phyloP scores from a whole-genome alignment of 805 yeast genomes.

The Saccharomycopsis guyanensis region DNA sequence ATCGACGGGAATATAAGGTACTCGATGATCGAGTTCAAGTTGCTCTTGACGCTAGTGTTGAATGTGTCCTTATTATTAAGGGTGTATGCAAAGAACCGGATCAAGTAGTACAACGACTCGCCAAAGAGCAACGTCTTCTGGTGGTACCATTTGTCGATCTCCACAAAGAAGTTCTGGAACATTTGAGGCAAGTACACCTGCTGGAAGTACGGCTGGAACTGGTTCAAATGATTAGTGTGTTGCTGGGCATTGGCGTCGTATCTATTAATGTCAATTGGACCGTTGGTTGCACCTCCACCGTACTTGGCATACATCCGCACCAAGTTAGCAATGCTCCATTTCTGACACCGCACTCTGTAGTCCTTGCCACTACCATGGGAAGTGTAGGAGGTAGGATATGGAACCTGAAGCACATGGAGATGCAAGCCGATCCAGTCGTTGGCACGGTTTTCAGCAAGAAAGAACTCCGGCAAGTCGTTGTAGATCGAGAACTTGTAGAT shows the following conservation, averaged over 20 bases:
- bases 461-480: slow-evolving; percentile 50
- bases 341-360: slow-evolving; percentile 62
- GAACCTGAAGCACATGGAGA: slow-evolving; percentile 47
- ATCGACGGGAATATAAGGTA: slow-evolving; percentile 50
- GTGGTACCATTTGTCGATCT: slow-evolving; percentile 52
- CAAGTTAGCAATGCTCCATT: slow-evolving; percentile 84
- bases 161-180: slow-evolving; percentile 21
- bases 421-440: slow-evolving; percentile 63
- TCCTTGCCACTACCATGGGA: slow-evolving; percentile 39
- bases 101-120: slow-evolving; percentile 9
- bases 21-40: slow-evolving; percentile 9
- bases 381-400: slow-evolving; percentile 45
- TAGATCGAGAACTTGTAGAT: slow-evolving; percentile 56
- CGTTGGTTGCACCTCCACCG: slow-evolving; percentile 26
- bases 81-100: slow-evolving; percentile 14
- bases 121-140: slow-evolving; percentile 27
- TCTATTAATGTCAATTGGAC: slow-evolving; percentile 26
- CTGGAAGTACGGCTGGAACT: slow-evolving; percentile 10
- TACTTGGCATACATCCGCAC: slow-evolving; percentile 63
- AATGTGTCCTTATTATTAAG: slow-evolving; percentile 5
- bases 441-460: slow-evolving; percentile 31
- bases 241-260: slow-evolving; percentile 11
- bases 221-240: slow-evolving; percentile 9
- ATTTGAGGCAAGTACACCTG: slow-evolving; percentile 6
- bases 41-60: neutral